Evolutionary conservation across 202 grass and related monocot species (phyloP), one percentile per base, ranked within the genome.

Genomic region (Bolboschoenoplectus hybrid): DNA sequence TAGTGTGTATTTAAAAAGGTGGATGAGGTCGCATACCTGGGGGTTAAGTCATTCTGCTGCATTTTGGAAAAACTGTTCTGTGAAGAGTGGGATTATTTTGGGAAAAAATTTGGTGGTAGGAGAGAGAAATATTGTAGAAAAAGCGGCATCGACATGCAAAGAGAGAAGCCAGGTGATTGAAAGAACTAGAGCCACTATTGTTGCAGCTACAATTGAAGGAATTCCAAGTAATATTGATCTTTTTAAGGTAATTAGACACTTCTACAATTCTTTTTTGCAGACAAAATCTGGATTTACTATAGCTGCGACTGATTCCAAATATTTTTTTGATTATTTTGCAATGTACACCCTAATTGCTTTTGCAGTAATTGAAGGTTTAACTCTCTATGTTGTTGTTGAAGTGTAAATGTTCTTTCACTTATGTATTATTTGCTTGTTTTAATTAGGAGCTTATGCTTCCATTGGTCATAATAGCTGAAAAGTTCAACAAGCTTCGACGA

Each of bases 161-260:
- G 91, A 94, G 89, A 95, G 75, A 81, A 95, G 90, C 53, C 87
- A 86, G 69, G 85, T 98, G 74, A 88, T 94, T 84, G 91, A 98
- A 81, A 93, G 85, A 85, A 98, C 91, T 86, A 89, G 87, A 36
- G 96, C 91, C 1, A 98, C 96, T 85, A 94, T 98, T 90, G 89
- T 91, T 89, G 96, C 96, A 66, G 96, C 96, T 82, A 95, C 91
- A 71, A 92, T 98, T 41, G 83, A 98, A 98, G 96, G 96, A 84
- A 98, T 98, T 89, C 96, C 96, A 87, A 94, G 93, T 87, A 98
- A 98, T 87, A 98, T 98, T 87, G 93, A 95, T 86, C 93, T 98
- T 89, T 98, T 98, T 93, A 98, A 98, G 96, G 96, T 98, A 93
- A 52, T 66, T 86, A 66, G 65, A 6, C 16, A 49, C n/a, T 17